Conservation (phyloP, 2,329 filamentous ascomycete genomes). For the Bipolaris zeicola region DNA sequence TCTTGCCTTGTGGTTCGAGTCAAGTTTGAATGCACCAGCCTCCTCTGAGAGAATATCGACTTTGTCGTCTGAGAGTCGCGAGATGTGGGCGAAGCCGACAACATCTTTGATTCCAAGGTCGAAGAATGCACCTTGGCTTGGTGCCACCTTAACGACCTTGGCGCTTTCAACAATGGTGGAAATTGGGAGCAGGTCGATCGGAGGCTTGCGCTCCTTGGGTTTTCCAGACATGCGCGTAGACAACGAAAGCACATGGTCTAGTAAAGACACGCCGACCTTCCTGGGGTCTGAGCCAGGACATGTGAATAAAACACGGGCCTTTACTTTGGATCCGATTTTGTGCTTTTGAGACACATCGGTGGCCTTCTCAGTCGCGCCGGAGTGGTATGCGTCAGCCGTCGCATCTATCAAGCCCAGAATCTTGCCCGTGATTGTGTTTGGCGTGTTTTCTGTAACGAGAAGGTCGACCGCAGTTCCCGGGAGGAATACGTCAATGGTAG, state of each 20-base stretch:
- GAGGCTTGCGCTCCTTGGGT: constrained; percentile 55
- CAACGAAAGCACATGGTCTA: constrained; percentile 82
- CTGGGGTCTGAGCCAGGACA: constrained; percentile 78
- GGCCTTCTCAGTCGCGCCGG: constrained; percentile 72
- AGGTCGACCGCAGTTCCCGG: constrained; percentile 91
- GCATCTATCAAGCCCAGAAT: constrained; percentile 90
- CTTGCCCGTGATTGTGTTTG: constrained; percentile 82
- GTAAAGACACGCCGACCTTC: constrained; percentile 84
- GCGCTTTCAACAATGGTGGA: constrained; percentile 79
- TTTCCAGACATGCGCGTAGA: constrained; percentile 47
- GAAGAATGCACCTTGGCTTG: constrained; percentile 80
- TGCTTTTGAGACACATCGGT: constrained; percentile 76
- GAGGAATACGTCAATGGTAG: constrained; percentile 86
- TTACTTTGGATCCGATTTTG: constrained; percentile 82
- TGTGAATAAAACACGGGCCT: constrained; percentile 84
- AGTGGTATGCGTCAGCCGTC: constrained; percentile 89
- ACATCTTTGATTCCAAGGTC: constrained; percentile 70
- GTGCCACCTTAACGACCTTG: constrained; percentile 78
- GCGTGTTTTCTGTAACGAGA: constrained; percentile 75
- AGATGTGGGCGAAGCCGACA: constrained; percentile 93
- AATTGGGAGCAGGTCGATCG: constrained; percentile 67
- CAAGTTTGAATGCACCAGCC: constrained; percentile 77
- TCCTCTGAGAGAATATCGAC: constrained; percentile 80
- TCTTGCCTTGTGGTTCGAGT: constrained; percentile 78
- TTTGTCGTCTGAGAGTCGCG: constrained; percentile 86